phyloP scores from a whole-genome alignment of 2,329 filamentous ascomycete species.

The Claviceps digitariae region DNA sequence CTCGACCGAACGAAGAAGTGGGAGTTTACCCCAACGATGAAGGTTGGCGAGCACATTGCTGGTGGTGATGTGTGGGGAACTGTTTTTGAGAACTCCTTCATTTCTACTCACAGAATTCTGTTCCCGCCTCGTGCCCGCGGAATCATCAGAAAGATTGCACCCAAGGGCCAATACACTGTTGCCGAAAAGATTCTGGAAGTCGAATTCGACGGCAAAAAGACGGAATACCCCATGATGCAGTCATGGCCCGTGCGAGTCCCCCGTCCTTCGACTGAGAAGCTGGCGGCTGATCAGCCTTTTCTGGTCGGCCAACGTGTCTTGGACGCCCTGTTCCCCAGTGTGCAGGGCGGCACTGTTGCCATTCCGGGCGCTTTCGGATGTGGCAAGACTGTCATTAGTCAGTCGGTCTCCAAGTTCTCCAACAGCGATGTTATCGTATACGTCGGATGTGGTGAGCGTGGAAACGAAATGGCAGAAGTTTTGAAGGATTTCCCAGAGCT shows the following conservation, averaged over 20 bases:
- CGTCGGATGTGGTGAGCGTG: conserved; percentile 81
- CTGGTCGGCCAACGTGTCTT: conserved; percentile 94
- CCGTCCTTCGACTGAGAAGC: conserved; percentile 81
- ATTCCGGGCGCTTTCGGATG: conserved; percentile 98
- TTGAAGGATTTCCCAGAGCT: conserved; percentile 99
- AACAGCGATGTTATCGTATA: conserved; percentile 99
- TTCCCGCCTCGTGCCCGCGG: conserved; percentile 81
- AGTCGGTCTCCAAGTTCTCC: conserved; percentile 98
- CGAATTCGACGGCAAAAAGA: conserved; percentile 94
- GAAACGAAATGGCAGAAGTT: conserved; percentile 99
- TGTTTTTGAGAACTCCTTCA: conserved; percentile 91
- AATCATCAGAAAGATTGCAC: conserved; percentile 80
- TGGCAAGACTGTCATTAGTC: conserved; percentile 97
- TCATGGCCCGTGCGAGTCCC: conserved; percentile 95
- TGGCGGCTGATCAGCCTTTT: conserved; percentile 78
- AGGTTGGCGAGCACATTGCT: conserved; percentile 93
- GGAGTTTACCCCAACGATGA: conserved; percentile 84
- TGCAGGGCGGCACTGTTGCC: conserved; percentile 93
- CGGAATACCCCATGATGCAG: conserved; percentile 96
- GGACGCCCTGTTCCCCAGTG: conserved; percentile 89
- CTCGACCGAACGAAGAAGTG: conserved; percentile 88
- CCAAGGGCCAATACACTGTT: conserved; percentile 87
- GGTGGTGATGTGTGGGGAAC: conserved; percentile 92
- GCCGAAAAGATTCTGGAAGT: conserved; percentile 88
- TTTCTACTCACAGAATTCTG: conserved; percentile 86